Base-by-base conservation (phyloP, 805 yeast genomes). In the Saturnispora besseyi region DNA sequence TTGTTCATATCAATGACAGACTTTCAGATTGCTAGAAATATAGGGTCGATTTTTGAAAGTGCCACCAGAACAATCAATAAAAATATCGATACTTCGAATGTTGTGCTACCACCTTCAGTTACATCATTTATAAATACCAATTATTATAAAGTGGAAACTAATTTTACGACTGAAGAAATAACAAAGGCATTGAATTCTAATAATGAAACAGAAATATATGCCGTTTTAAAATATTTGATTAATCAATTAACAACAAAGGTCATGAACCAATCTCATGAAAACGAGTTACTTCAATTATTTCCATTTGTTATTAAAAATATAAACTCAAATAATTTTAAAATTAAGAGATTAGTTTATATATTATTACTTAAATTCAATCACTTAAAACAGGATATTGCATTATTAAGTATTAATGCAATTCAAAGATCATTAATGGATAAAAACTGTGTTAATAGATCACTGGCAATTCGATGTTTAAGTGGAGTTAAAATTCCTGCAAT, bases 251-350 rank as follows among this genome's bases (percentile, higher is more conserved):
- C 78, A 15, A 55, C 58, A 4, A 26, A 34, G 24, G 44, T 41
- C 9, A 43, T 22, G 8, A 41, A 36, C 10, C 29, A 26, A 4
- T 52, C 53, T 22, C 46, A 49, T 30, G 72, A 71, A 12, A 60
- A 71, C 48, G 75, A 76, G 29, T 69, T 75, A 9, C 56, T 70
- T 4, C 70, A 66, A 51, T 76, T 68, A 60, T 91, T 87, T 71
- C 88, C 97, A 0, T 90, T 86, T 59, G 93, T 93, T 5, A 84
- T 93, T 50, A 91, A 90, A 65, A 89, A 89, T 63, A 81, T 90
- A 33, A 84, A 87, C 6, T 81, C 91, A 18, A 57, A 73, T 5
- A 78, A 80, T 50, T 61, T 78, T 36, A 83, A 81, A 54, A 77
- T 87, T 29, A 78, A 87, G 52, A 79, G 83, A 56, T 72, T 91